phyloP scores from a whole-genome alignment of 2,329 filamentous ascomycete genomes.

The Bipolaris zeicola region DNA sequence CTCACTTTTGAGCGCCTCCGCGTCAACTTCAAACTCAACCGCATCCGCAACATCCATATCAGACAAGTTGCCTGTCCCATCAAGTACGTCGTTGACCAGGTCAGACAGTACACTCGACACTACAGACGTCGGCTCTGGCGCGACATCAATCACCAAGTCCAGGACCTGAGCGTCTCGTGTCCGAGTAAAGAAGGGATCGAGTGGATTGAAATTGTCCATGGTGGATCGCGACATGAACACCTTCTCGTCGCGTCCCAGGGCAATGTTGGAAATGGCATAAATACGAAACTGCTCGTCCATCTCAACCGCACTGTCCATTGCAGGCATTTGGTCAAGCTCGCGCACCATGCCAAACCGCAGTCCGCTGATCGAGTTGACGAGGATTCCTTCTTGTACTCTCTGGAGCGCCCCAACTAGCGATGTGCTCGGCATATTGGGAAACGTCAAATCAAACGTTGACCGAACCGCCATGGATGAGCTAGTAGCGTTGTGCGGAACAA shows the following conservation, averaged over 20 bases:
- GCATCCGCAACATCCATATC: slow-evolving; percentile 28
- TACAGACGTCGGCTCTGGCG: slow-evolving; percentile 31
- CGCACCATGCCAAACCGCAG: slow-evolving; percentile 70
- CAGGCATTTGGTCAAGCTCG: slow-evolving; percentile 57
- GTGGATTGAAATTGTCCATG: slow-evolving; percentile 68
- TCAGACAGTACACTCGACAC: slow-evolving; percentile 25
- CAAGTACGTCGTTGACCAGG: slow-evolving; percentile 30
- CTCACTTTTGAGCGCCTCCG: slow-evolving; percentile 30
- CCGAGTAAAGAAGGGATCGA: slow-evolving; percentile 83
- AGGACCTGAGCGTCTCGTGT: slow-evolving; percentile 74
- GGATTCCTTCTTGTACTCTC: slow-evolving; percentile 63
- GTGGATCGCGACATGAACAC: slow-evolving; percentile 79
- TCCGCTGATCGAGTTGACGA: slow-evolving; percentile 66
- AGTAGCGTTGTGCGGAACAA: slow-evolving; percentile 78
- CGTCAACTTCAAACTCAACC: slow-evolving; percentile 34
- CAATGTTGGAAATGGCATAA: slow-evolving; percentile 78
- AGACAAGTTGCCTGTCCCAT: slow-evolving; percentile 32
- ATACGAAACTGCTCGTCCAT: slow-evolving; percentile 66
- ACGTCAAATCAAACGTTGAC: slow-evolving; percentile 72
- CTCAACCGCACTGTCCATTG: slow-evolving; percentile 36
- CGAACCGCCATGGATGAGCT: slow-evolving; percentile 74
- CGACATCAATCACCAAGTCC: slow-evolving; percentile 71
- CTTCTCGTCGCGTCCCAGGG: slow-evolving; percentile 85
- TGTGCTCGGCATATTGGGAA: slow-evolving; percentile 62
- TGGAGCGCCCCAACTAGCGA: slow-evolving; percentile 58